A percentile compares a stretch with the other conserved stretches of the same genome.
Evolutionary conservation across 2,329 filamentous ascomycete genomes (phyloP).

Genomic region (Ophioceras dolichostomum): DNA sequence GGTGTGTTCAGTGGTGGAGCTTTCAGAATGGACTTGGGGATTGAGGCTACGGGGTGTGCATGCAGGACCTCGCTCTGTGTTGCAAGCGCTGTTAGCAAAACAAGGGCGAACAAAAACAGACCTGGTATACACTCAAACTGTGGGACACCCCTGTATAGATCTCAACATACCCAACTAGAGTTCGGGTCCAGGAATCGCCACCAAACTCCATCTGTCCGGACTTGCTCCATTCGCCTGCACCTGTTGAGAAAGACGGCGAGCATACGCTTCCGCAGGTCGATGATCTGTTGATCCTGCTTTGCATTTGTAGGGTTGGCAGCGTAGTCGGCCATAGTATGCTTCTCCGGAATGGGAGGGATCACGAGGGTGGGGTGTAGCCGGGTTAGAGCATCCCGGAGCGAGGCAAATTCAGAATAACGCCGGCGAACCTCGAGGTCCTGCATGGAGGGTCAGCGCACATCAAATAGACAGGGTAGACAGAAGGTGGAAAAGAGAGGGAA

Average conservation of each 20-base stretch:
- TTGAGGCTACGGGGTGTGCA: slow-evolving; percentile 77
- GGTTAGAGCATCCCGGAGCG: slow-evolving; percentile 76
- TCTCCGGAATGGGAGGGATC: slow-evolving; percentile 94
- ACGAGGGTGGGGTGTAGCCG: slow-evolving; percentile 90
- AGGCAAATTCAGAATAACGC: slow-evolving; percentile 93
- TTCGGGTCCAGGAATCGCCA: slow-evolving; percentile 98
- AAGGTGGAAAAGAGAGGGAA: neutral
- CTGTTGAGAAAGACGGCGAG: slow-evolving; percentile 88
- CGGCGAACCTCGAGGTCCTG: slow-evolving; percentile 92
- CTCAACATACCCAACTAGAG: slow-evolving; percentile 84
- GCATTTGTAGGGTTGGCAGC: slow-evolving; percentile 95
- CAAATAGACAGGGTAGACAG: too few species aligned
- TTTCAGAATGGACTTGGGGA: slow-evolving; percentile 89
- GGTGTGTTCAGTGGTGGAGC: slow-evolving; percentile 90
- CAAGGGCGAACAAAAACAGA: neutral
- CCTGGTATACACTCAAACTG: too few species aligned
- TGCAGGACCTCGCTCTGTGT: slow-evolving; percentile 92
- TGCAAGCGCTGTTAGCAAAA: slow-evolving; percentile 14
- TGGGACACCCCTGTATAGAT: too few species aligned
- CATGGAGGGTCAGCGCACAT: slow-evolving; percentile 4
- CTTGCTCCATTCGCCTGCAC: slow-evolving; percentile 83
- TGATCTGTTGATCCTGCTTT: slow-evolving; percentile 94
- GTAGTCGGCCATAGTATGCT: slow-evolving; percentile 98
- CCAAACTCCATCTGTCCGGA: slow-evolving; percentile 88
- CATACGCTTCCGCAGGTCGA: slow-evolving; percentile 95